Evolutionary conservation across 2,329 filamentous ascomycete genomes (phyloP), one percentile per base, ranked within the genome.

Genomic region (Ascochyta koolunga): DNA sequence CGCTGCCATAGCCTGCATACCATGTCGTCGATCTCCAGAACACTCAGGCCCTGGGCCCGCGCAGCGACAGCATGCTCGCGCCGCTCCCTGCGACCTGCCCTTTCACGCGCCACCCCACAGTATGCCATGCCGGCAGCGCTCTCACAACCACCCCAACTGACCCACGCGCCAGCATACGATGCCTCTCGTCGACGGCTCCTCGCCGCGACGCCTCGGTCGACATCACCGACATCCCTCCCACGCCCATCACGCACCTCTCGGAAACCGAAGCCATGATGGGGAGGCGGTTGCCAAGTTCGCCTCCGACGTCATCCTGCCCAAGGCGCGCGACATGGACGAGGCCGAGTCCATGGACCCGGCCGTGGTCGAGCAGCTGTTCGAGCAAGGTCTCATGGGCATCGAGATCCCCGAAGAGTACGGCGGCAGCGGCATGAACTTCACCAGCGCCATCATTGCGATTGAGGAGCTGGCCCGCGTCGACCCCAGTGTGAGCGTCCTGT

Each of bases 381-480:
- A 99, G 80, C 93, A 98, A 74, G 95, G 95, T 0, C 81, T 99
- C 43, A 99, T 99, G 95, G 89, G 92, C 58, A 85, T 99, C 61
- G 95, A 99, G 80, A 96, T 99, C 53, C 93, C 95, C 15, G 95
- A 99, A 77, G 93, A 97, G 77, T 99, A 89, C 73, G 95, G 95
- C 56, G 95, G 95, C 57, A 91, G 93, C 0, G 95, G 93, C 65
- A 98, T 99, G 95, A 97, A 97, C 84, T 99, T 99, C 79, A 98
- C 95, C 0, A 82, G 93, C 1, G 93, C 93, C 57, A 96, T 99
- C 72, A 88, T 99, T 38, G 93, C 91, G 24, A 99, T 99, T 67
- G 95, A 99, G 79, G 95, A 99, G 82, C 82, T 99, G 57, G 95
- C 95, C 0, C 86, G 92, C 52, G 90, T 96, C 16, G 95, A 99